Percentiles rank a stretch among this genome's conserved stretches.
Conservation (phyloP, 2,329 filamentous ascomycete genomes). For the Colletotrichum musae region DNA sequence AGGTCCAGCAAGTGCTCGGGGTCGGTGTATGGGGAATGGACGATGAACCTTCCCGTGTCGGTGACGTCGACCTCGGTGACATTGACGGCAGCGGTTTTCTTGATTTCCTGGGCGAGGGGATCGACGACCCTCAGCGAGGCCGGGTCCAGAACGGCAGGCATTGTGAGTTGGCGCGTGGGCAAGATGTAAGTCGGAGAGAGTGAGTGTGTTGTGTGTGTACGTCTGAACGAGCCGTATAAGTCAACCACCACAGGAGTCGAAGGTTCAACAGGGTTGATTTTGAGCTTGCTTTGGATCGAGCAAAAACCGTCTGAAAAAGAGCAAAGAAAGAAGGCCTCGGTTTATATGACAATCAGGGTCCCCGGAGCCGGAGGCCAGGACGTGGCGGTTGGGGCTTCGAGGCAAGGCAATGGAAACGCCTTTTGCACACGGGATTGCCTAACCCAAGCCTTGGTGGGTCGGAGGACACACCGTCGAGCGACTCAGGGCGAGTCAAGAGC, state of each 20-base stretch:
- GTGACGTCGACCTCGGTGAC: conserved; percentile 27
- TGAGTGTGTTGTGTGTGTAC: not conserved
- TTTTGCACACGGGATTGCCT: conserved; percentile 42
- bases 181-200: not conserved
- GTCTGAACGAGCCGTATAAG: not conserved
- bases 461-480: conserved; percentile 35
- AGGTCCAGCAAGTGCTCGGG: conserved; percentile 81
- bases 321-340: conserved; percentile 8
- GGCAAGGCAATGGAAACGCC: conserved; percentile 38
- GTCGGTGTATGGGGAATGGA: conserved; percentile 83
- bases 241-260: not conserved
- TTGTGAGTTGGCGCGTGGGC: not conserved
- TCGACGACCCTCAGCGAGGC: conserved; percentile 31
- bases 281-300: not conserved
- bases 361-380: conserved; percentile 20
- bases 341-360: conserved; percentile 20
- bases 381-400: conserved; percentile 28
- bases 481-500: conserved; percentile 41
- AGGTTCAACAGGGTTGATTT: not conserved
- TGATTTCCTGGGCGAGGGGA: conserved; percentile 31
- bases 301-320: not conserved
- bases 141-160: conserved; percentile 27
- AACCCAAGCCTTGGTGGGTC: conserved; percentile 42
- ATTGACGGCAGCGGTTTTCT: conserved; percentile 27
- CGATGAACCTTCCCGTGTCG: conserved; percentile 58